These are phyloP conservation scores for Hypericum perforatum DNA, from an alignment of 345 rosid genomes.

Conservation along the genomic window DNA sequence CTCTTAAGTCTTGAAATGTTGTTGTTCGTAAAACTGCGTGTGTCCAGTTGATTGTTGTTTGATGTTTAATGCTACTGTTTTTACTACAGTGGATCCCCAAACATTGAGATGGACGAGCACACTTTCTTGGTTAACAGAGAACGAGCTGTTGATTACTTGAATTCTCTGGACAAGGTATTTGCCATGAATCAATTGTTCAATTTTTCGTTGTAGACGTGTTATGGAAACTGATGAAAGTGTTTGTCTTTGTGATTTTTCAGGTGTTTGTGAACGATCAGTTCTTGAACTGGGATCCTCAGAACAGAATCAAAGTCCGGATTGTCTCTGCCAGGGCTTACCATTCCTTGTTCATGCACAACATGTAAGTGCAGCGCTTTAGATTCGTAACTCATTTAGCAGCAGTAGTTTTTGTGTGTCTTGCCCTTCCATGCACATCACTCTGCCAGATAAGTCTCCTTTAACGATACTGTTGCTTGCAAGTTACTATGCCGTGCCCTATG, in stretches of 20 bases:
- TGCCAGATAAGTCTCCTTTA: no score
- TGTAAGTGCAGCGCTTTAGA: conserved; percentile 45
- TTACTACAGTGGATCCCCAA: conserved; percentile 77
- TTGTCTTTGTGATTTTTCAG: conserved; percentile 19
- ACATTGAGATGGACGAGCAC: conserved; percentile 97
- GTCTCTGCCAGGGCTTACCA: conserved; percentile 98
- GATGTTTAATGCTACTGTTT: neutral
- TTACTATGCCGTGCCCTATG: no score
- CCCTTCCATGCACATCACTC: no score
- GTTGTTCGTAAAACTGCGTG: neutral
- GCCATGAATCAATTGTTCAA: neutral
- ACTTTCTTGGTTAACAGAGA: conserved; percentile 95
- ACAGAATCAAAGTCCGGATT: conserved; percentile 92
- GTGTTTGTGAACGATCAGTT: conserved; percentile 93
- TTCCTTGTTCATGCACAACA: conserved; percentile 97
- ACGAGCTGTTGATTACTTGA: conserved; percentile 96
- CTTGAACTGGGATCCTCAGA: conserved; percentile 87
- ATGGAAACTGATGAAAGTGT: no score
- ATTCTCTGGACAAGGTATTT: conserved; percentile 82
- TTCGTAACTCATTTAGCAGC: conserved; percentile 2
- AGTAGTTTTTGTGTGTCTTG: no score
- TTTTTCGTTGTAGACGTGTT: no score
- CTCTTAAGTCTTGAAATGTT: neutral
- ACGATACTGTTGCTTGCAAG: no score
- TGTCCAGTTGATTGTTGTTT: neutral